Evolutionary conservation across 2,329 filamentous ascomycete species (phyloP), one percentile per base, ranked within the genome.

Genomic region (Epichloe gansuensis): DNA sequence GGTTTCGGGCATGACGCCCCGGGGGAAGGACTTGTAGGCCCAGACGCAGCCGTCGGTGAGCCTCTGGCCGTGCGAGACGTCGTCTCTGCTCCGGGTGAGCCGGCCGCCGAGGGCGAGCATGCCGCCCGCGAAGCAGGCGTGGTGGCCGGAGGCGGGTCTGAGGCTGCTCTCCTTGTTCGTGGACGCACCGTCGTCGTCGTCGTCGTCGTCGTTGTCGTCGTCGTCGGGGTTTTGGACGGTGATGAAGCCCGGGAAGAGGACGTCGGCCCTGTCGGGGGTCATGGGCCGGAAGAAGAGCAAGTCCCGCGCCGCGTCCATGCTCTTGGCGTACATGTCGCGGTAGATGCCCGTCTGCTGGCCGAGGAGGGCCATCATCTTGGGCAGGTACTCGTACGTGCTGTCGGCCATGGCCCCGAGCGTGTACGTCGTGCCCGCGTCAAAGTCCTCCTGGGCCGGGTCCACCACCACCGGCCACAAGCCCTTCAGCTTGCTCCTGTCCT

Each of bases 381-480:
- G 73, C 13, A 82, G 64, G 57, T 82, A 82, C 61, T 82, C 79
- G 56, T 80, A 82, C 3, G 77, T 59, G 31, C 75, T 79, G 59
- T 82, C 78, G 4, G 74, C 70, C 54, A 72, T 65, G 6, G 69
- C 76, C 23, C 77, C 76, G 8, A 80, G 65, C 0, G 74, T 73
- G 56, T 73, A 79, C n/a, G 57, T 59, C 2, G 48, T 58, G n/a
- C 69, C 68, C 5, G 49, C 49, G 39, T 68, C 57, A 39, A 71
- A 70, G 58, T 61, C 70, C 64, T 68, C 72, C 74, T 56, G 75
- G 69, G 59, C 71, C 71, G 66, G 75, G 64, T 89, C 77, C 48
- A 91, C 68, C 48, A 72, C 70, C 21, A 77, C 73, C 1, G 85
- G 86, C 84, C 84, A 93, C 69, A 91, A 73, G 2, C 87, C 87